phyloP scores from a whole-genome alignment of 148 eudicot species.

The Silene latifolia region DNA sequence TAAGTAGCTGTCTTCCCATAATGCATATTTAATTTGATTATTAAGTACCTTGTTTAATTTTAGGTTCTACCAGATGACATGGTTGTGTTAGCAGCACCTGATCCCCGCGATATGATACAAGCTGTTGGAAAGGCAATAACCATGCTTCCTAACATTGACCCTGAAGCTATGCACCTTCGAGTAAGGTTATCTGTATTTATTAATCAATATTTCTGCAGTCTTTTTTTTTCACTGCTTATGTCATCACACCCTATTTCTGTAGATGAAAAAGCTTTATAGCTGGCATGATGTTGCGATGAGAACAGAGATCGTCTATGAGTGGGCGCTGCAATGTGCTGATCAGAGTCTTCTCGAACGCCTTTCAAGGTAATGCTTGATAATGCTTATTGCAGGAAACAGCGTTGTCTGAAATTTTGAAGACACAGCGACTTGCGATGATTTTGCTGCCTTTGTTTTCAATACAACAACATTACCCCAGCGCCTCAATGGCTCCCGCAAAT shows the following conservation, averaged over 20 bases:
- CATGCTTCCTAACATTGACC: conserved; percentile 82
- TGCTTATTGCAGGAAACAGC: neutral
- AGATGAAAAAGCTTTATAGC: conserved; percentile 89
- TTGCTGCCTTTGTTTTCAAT: neutral
- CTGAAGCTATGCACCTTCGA: conserved; percentile 83
- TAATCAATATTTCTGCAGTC: neutral
- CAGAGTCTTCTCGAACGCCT: conserved; percentile 78
- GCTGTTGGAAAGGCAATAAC: conserved; percentile 80
- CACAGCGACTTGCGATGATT: neutral
- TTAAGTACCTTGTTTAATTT: neutral
- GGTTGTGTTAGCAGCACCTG: conserved; percentile 93
- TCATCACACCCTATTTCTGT: conserved; percentile 19
- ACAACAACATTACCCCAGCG: too few relatives aligned
- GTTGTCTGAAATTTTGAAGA: neutral
- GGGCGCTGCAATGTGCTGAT: conserved; percentile 79
- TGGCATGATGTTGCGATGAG: conserved; percentile 98
- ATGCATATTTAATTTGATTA: too few relatives aligned
- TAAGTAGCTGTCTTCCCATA: too few relatives aligned
- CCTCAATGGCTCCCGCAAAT: too few relatives aligned
- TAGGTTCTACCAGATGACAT: conserved; percentile 98
- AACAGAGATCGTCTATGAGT: conserved; percentile 85
- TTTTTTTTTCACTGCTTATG: conserved; percentile 8
- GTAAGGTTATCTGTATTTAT: conserved; percentile 18
- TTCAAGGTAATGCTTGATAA: conserved; percentile 53
- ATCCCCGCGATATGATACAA: conserved; percentile 75